Evolutionary conservation across 805 yeast genomes (phyloP), one percentile per base, ranked within the genome.

Genomic region (Debaryomyces tyrocola): DNA sequence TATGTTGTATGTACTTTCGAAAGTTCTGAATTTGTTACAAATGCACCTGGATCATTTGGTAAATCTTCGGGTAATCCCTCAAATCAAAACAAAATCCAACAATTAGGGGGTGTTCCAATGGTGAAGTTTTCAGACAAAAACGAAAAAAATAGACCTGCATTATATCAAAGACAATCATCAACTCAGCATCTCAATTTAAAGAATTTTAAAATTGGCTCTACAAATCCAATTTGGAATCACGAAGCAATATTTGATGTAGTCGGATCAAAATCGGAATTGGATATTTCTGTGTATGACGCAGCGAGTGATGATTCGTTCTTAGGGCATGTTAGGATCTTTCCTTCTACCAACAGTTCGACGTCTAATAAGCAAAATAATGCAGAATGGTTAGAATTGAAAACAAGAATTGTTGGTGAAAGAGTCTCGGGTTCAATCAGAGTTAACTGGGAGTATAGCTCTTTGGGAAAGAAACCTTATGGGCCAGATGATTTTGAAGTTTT

Each of bases 401-500:
- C 91, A 14, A 82, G 97, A 57, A 80, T 83, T 20, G 77, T 79
- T 29, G 90, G 90, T 44, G 96, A 88, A 60, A 73, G 79, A 28
- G 89, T 88, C 10, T 64, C 83, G 1, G 98, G 98, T 43, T 84
- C 84, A 44, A 82, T 92, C 49, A 82, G 83, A 55, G 82, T 94
- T 45, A 77, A 81, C 53, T 81, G 91, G 77, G 83, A 82, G 53
- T 92, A 84, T 66, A 60, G 74, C 12, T 82, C 82, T 40, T 71
- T 81, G 31, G 82, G 87, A 17, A 85, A 87, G 64, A 82, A 83
- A 57, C 88, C 85, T 56, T 88, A 85, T 60, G 96, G 97, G 0
- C 99, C 99, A 4, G 85, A 85, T 43, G 98, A 94, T 68, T 94
- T 94, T 67, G 96, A 91, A 64, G 90, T 92, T 14, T 79, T 94